Percentiles rank a stretch among this genome's conserved stretches.
Conservation (phyloP, 192 early-diverging fungal species). For the Coemansia javaensis region DNA sequence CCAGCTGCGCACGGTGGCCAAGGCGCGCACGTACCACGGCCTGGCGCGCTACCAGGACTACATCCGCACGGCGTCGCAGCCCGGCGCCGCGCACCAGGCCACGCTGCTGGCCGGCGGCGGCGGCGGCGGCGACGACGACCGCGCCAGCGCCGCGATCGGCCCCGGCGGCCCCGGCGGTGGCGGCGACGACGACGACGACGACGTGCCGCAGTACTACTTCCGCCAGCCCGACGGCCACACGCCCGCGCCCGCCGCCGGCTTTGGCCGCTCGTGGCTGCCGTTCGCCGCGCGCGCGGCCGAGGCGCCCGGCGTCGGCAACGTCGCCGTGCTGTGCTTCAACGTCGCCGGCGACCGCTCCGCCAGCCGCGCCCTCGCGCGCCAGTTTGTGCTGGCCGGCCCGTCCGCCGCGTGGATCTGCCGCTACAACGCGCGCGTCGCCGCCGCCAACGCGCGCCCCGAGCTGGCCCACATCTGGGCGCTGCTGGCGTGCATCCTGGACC, state of each 20-base stretch:
- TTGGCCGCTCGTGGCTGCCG: constrained; percentile 3
- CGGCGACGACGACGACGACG: constrained; percentile 23
- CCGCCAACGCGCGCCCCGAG: constrained; percentile 2
- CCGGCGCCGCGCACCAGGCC: constrained; percentile 20
- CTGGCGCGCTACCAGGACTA: constrained; percentile 31
- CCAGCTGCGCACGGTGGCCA: constrained; percentile 30
- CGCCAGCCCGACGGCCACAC: constrained; percentile 12
- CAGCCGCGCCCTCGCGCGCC: constrained; percentile 18
- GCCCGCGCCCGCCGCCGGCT: constrained; percentile 6
- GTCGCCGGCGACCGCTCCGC: constrained; percentile 23
- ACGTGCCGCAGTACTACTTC: constrained; percentile 43
- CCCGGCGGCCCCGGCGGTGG: constrained; percentile 3
- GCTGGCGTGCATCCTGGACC: constrained; percentile 25
- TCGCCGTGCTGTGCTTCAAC: constrained; percentile 14
- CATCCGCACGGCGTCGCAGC: constrained; percentile 35
- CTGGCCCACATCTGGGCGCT: constrained; percentile 40
- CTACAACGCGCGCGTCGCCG: constrained; percentile 29
- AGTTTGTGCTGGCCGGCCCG: constrained; percentile 25
- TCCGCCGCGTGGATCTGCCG: constrained; percentile 24
- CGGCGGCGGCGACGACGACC: constrained; percentile 13
- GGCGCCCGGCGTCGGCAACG: constrained; percentile 41
- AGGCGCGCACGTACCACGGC: constrained; percentile 29
- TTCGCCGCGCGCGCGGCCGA: constrained; percentile 1
- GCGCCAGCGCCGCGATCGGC: constrained; percentile 30
- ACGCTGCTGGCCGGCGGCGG: background rate